Percentiles rank a stretch among this genome's conserved stretches.
Evolutionary conservation across 495 filamentous ascomycete species (phyloP).

Genomic region (Aspergillus conjunctus): DNA sequence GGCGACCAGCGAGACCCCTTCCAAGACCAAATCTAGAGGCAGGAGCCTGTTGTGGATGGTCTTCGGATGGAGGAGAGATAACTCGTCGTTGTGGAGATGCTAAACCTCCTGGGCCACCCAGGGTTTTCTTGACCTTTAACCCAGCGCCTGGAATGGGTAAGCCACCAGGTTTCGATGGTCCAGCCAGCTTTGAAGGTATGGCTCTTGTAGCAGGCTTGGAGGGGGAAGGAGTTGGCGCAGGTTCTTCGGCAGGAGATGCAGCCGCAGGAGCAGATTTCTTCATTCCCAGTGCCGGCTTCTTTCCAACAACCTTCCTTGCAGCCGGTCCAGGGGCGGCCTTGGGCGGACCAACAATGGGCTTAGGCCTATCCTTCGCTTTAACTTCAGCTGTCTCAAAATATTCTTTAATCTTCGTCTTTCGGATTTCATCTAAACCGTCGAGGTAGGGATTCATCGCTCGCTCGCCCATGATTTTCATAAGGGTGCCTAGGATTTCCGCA

Average conservation of each 20-base stretch:
- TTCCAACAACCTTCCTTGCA: conserved; percentile 49
- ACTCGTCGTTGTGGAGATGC: conserved; percentile 67
- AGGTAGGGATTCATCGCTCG: conserved; percentile 93
- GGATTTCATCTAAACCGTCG: conserved; percentile 94
- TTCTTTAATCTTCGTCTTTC: conserved; percentile 95
- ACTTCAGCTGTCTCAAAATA: conserved; percentile 91
- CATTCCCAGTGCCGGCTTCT: conserved; percentile 54
- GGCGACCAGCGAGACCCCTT: conserved; percentile 79
- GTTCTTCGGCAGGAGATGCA: conserved; percentile 59
- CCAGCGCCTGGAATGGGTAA: conserved; percentile 60
- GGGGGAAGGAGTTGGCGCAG: conserved; percentile 49
- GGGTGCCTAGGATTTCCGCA: conserved; percentile 86
- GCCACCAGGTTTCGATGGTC: conserved; percentile 65
- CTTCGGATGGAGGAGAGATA: conserved; percentile 56
- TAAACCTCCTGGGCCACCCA: conserved; percentile 58
- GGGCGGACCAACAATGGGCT: conserved; percentile 70
- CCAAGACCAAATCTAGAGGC: conserved; percentile 69
- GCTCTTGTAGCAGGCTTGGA: conserved; percentile 62
- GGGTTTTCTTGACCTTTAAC: conserved; percentile 70
- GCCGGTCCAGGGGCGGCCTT: conserved; percentile 49
- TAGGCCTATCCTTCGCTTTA: conserved; percentile 95
- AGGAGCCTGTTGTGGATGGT: conserved; percentile 57
- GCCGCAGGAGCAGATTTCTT: conserved; percentile 61
- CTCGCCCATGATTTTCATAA: conserved; percentile 99
- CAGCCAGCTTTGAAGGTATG: conserved; percentile 62